These are phyloP conservation scores for Exophiala lecanii-corni DNA, from an alignment of 2,329 filamentous ascomycete genomes.

Conservation along the genomic window DNA sequence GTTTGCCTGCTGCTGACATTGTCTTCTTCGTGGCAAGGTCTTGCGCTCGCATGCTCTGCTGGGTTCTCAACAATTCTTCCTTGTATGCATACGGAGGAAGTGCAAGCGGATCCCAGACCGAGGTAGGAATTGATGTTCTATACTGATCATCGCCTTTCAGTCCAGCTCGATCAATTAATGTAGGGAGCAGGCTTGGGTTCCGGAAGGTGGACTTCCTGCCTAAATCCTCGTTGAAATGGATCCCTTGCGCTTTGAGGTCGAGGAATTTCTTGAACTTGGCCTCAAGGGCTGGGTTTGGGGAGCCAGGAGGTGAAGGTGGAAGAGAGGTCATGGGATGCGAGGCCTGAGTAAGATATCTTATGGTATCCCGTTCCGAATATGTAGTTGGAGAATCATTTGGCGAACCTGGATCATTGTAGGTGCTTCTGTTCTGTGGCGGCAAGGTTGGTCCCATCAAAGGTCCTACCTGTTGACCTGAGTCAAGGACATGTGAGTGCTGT, in stretches of 20 bases:
- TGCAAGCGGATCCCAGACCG: slow-evolving; percentile 37
- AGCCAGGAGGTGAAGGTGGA: slow-evolving; percentile 44
- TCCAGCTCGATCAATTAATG: slow-evolving; percentile 55
- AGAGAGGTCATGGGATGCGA: slow-evolving; percentile 42
- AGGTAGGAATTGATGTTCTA: slow-evolving; percentile 42
- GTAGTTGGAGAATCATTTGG: neutral
- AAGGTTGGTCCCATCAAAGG: slow-evolving; percentile 24
- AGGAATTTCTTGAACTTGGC: slow-evolving; percentile 59
- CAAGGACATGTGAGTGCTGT: neutral
- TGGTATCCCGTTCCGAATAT: slow-evolving; percentile 32
- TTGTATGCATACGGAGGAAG: slow-evolving; percentile 44
- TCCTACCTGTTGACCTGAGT: slow-evolving; percentile 1
- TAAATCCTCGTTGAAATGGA: slow-evolving; percentile 61
- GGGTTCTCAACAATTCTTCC: slow-evolving; percentile 41
- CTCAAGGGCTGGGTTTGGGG: slow-evolving; percentile 41
- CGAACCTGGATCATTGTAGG: slow-evolving; percentile 9
- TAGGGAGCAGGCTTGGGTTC: slow-evolving; percentile 55
- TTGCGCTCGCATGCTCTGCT: slow-evolving; percentile 33
- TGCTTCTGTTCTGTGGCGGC: slow-evolving; percentile 11
- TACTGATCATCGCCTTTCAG: slow-evolving; percentile 52
- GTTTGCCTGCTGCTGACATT: slow-evolving; percentile 23
- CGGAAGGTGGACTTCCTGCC: slow-evolving; percentile 53
- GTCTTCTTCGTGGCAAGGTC: slow-evolving; percentile 21
- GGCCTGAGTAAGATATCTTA: slow-evolving; percentile 55
- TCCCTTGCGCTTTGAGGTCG: slow-evolving; percentile 56